Percentiles rank a stretch among this genome's conserved stretches.
These are phyloP conservation scores for Sphaerobolus stellatus DNA, from an alignment of 1,284 basidiomycete genomes.

Conservation along the genomic window DNA sequence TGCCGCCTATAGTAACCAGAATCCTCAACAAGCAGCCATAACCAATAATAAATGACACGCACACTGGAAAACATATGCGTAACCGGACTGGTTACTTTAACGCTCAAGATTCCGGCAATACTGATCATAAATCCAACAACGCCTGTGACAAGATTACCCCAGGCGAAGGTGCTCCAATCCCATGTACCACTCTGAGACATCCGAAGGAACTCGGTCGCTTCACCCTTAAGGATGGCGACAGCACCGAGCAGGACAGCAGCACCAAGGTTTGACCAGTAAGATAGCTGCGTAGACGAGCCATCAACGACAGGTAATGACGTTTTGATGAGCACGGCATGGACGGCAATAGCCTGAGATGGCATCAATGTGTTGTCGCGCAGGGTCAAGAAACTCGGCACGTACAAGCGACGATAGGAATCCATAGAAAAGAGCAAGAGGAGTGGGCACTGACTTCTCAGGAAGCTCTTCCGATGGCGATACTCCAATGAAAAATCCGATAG, in stretches of 20 bases:
- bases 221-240: slow-evolving; percentile 21
- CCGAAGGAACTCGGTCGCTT: slow-evolving; percentile 15
- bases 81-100: slow-evolving; percentile 23
- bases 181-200: slow-evolving; percentile 9
- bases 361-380: too few species aligned
- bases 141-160: slow-evolving; percentile 24
- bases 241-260: slow-evolving; percentile 20
- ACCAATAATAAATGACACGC: not conserved
- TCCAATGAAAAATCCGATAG: slow-evolving; percentile 23
- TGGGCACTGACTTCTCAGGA: slow-evolving; percentile 10
- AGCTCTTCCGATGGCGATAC: slow-evolving; percentile 13
- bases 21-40: not conserved
- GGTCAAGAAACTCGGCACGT: slow-evolving; percentile 1
- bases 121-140: slow-evolving; percentile 26
- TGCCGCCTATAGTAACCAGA: slow-evolving; percentile 19
- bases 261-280: slow-evolving; percentile 28
- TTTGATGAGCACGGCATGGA: slow-evolving; percentile 32
- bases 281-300: slow-evolving; percentile 22
- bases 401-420: slow-evolving; percentile 27
- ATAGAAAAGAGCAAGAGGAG: slow-evolving; percentile 22
- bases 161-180: slow-evolving; percentile 23
- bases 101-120: slow-evolving; percentile 22
- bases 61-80: slow-evolving; percentile 25
- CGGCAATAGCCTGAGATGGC: slow-evolving; percentile 16
- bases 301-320: slow-evolving; percentile 22